Percentiles rank a stretch among this genome's conserved stretches.
Evolutionary conservation across 345 rosid species (phyloP).

Genomic region (Eucalyptus urophylla): DNA sequence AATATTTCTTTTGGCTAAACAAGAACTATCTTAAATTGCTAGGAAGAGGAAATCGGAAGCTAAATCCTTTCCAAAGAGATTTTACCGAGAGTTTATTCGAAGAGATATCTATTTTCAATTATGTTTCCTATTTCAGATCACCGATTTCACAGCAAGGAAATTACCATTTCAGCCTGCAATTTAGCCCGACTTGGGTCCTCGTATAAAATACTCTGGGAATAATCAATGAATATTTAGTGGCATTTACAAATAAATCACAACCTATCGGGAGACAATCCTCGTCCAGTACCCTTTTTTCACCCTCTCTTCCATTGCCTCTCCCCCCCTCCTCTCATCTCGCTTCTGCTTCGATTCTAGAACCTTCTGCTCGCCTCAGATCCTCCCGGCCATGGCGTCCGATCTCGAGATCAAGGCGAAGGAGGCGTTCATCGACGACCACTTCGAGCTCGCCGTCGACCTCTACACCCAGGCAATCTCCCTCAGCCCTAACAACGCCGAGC

Average conservation of each 20-base stretch:
- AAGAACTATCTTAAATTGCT: background rate
- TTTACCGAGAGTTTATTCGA: background rate
- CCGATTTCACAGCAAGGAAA: background rate
- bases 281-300: background rate
- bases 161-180: background rate
- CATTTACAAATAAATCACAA: background rate
- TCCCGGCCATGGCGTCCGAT: conserved; percentile 11
- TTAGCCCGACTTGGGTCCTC: background rate
- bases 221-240: background rate
- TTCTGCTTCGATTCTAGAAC: background rate
- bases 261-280: background rate
- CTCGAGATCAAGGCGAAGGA: conserved; percentile 65
- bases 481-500: conserved; percentile 54
- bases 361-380: background rate
- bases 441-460: conserved; percentile 70
- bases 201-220: background rate
- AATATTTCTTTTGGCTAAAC: background rate
- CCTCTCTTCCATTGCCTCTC: too few relatives aligned
- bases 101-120: background rate
- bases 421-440: conserved; percentile 86
- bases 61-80: background rate
- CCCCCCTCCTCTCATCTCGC: background rate
- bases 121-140: background rate
- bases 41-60: background rate
- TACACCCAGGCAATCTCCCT: conserved; percentile 64